These are phyloP conservation scores for Balakata baccata DNA, from an alignment of 345 rosid genomes.

Conservation along the genomic window DNA sequence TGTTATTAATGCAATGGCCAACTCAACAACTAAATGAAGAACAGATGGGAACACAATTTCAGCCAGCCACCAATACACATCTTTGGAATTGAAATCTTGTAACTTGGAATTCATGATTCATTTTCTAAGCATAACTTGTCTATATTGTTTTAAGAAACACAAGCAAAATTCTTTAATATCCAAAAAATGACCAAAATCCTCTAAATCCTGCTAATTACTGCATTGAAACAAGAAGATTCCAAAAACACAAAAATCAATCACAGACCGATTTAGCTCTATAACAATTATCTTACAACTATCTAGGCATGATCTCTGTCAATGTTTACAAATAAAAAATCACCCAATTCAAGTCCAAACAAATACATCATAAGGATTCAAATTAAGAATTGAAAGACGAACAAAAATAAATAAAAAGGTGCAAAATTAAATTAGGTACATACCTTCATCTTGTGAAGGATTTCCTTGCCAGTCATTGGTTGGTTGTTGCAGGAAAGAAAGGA, in stretches of 20 bases:
- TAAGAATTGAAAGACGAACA: not conserved
- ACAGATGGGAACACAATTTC: too few species aligned
- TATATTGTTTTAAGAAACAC: too few species aligned
- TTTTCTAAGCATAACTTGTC: too few species aligned
- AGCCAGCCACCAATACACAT: too few species aligned
- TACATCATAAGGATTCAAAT: not conserved
- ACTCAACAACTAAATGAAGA: too few species aligned
- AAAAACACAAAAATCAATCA: not conserved
- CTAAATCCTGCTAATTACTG: not conserved
- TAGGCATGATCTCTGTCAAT: not conserved
- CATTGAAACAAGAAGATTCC: not conserved
- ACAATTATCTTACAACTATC: not conserved
- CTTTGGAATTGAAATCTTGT: too few species aligned
- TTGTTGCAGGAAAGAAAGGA: not conserved
- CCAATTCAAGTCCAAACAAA: not conserved
- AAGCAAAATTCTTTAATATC: not conserved
- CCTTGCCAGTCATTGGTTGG: constrained; percentile 58
- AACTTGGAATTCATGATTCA: too few species aligned
- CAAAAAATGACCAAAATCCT: not conserved
- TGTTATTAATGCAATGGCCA: too few species aligned
- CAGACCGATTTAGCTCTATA: not conserved
- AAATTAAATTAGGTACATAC: constrained; percentile 21
- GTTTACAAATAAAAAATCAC: not conserved
- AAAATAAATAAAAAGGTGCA: not conserved
- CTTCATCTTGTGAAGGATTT: constrained; percentile 78